These are phyloP conservation scores for Podaxis sp. DNA, from an alignment of 768 basidiomycete genomes.

Conservation along the genomic window DNA sequence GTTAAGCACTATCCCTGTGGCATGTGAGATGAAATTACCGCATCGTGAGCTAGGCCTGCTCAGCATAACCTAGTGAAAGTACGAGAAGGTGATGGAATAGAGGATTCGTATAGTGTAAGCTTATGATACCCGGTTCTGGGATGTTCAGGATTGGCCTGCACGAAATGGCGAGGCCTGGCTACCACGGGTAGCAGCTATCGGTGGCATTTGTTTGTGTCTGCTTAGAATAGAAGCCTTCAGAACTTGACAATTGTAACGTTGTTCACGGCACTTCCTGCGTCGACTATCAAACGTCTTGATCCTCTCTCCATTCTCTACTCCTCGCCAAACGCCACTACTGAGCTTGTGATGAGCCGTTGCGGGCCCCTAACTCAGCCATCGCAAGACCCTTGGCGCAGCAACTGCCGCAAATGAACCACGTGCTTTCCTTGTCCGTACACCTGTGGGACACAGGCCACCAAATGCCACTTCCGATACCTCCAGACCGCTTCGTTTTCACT, in stretches of 20 bases:
- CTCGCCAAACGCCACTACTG: neutral
- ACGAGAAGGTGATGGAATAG: neutral
- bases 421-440: neutral
- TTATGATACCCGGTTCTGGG: neutral
- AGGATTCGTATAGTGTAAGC: neutral
- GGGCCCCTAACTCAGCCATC: neutral
- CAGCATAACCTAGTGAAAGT: neutral
- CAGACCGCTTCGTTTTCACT: neutral
- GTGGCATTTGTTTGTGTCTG: neutral
- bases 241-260: neutral
- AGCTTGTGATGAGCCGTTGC: neutral
- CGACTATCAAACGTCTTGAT: neutral
- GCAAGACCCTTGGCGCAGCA: neutral
- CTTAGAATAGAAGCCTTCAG: neutral
- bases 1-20: no score
- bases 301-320: neutral
- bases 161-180: neutral
- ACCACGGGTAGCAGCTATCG: neutral
- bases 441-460: neutral
- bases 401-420: neutral
- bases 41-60: neutral
- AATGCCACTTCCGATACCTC: neutral
- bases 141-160: neutral
- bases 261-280: neutral
- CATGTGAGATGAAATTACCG: neutral